Evolutionary conservation across 2,329 filamentous ascomycete species (phyloP).

Genomic region (Trichoderma arundinaceum): DNA sequence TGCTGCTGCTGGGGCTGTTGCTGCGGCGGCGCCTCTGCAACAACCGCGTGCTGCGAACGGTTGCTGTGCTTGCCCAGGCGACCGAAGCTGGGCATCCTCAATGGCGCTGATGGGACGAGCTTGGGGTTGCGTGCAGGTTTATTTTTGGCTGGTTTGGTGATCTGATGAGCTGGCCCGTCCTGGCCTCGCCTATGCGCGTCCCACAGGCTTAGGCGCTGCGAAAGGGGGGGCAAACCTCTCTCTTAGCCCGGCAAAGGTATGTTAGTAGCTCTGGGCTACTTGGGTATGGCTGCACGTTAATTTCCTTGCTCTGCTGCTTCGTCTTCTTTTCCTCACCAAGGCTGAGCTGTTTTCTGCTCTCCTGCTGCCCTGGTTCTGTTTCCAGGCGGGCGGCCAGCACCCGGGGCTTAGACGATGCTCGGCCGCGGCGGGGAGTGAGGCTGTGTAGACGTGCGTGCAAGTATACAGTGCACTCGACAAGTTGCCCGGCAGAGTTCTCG

Average conservation of each 20-base stretch:
- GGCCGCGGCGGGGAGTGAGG: slow-evolving; percentile 24
- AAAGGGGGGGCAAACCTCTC: not conserved
- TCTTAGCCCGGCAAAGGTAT: too few species aligned
- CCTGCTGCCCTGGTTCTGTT: not conserved
- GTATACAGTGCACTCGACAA: not conserved
- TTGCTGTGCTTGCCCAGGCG: slow-evolving; percentile 62
- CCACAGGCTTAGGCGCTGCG: not conserved
- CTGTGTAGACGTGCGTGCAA: slow-evolving; percentile 9
- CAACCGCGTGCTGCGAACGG: slow-evolving; percentile 62
- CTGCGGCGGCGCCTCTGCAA: slow-evolving; percentile 49
- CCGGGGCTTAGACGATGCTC: slow-evolving; percentile 12
- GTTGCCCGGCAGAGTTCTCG: not conserved
- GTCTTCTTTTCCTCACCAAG: not conserved
- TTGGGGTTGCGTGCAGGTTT: slow-evolving; percentile 15
- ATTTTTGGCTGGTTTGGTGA: slow-evolving; percentile 18
- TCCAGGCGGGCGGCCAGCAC: not conserved
- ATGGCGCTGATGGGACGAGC: not conserved
- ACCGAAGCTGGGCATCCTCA: slow-evolving; percentile 50
- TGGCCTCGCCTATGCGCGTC: not conserved
- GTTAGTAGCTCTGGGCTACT: too few species aligned
- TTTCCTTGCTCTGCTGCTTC: not conserved
- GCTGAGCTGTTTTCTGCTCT: not conserved
- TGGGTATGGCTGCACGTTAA: not conserved
- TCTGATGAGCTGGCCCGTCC: slow-evolving; percentile 8
- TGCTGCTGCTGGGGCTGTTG: slow-evolving; percentile 42